Evolutionary conservation across 164 flowering plant species (phyloP).

Genomic region (Warburgia ugandensis): DNA sequence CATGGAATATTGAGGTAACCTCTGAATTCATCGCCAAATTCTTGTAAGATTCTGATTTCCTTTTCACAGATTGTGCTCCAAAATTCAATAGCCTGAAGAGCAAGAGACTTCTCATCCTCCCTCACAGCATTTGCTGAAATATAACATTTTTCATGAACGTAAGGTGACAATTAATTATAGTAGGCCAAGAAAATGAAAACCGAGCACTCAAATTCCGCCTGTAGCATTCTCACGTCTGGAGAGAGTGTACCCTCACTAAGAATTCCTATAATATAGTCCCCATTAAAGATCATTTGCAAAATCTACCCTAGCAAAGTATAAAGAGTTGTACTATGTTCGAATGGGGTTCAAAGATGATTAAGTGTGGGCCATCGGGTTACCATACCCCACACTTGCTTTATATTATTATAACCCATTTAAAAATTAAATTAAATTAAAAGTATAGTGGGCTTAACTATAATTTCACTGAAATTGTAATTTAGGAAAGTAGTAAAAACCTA

Average conservation of each 20-base stretch:
- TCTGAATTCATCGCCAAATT: conserved; percentile 44
- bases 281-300: conserved; percentile 60
- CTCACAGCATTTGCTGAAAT: conserved; percentile 54
- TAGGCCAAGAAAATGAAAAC: conserved; percentile 54
- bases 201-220: conserved; percentile 64
- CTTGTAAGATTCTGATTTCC: conserved; percentile 55
- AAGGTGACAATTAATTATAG: conserved; percentile 46
- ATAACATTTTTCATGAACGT: conserved; percentile 46
- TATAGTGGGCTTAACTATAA: too few relatives aligned
- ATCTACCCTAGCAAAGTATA: conserved; percentile 58
- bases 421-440: too few relatives aligned
- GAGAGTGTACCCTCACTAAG: conserved; percentile 59
- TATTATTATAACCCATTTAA: too few relatives aligned
- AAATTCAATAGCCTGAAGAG: conserved; percentile 60
- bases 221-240: conserved; percentile 42
- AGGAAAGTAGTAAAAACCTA: too few relatives aligned
- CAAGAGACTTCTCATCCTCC: conserved; percentile 63
- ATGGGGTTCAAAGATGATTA: too few relatives aligned
- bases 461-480: too few relatives aligned
- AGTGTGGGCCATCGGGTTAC: too few relatives aligned
- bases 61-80: conserved; percentile 65
- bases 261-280: conserved; percentile 56
- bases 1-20: conserved; percentile 50
- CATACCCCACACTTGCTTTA: too few relatives aligned
- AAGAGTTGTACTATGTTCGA: conserved; percentile 42